A percentile compares a stretch with the other conserved stretches of the same genome.
These are phyloP conservation scores for Debaryomyces nepalensis DNA, from an alignment of 1,139 yeast species.

Conservation along the genomic window DNA sequence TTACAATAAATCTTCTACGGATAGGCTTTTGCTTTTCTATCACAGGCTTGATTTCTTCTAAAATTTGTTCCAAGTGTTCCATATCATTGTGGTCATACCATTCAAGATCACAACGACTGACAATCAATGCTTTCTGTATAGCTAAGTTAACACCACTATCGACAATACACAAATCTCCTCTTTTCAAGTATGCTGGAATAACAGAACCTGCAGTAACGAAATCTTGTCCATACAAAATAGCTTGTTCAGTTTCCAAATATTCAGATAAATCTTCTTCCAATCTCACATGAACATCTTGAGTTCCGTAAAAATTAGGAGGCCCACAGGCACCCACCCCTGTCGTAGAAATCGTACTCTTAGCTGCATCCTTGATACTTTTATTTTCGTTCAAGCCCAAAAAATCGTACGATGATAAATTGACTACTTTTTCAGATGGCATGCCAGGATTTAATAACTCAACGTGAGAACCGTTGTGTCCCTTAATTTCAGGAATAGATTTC, in stretches of 20 bases:
- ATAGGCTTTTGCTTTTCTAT: conserved; percentile 70
- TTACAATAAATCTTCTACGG: conserved; percentile 85
- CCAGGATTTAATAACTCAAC: conserved; percentile 34
- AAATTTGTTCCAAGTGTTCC: conserved; percentile 74
- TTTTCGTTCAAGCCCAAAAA: conserved; percentile 61
- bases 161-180: conserved; percentile 92
- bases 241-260: conserved; percentile 76
- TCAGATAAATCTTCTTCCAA: conserved; percentile 76
- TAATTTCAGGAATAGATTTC: conserved; percentile 63
- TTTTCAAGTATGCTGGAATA: conserved; percentile 91
- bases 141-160: conserved; percentile 80
- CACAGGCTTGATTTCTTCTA: conserved; percentile 65
- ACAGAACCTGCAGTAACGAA: conserved; percentile 92
- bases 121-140: conserved; percentile 84
- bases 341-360: conserved; percentile 60
- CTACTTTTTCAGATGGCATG: conserved; percentile 35
- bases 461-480: conserved; percentile 60
- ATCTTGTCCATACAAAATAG: conserved; percentile 92
- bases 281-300: conserved; percentile 87
- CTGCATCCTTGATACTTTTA: conserved; percentile 54
- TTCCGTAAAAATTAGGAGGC: conserved; percentile 97
- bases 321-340: conserved; percentile 99
- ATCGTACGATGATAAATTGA: conserved; percentile 68
- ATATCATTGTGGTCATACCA: conserved; percentile 89
- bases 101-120: conserved; percentile 83